Conservation (phyloP, 345 rosid genomes). For the Zanthoxylum bungeanum region DNA sequence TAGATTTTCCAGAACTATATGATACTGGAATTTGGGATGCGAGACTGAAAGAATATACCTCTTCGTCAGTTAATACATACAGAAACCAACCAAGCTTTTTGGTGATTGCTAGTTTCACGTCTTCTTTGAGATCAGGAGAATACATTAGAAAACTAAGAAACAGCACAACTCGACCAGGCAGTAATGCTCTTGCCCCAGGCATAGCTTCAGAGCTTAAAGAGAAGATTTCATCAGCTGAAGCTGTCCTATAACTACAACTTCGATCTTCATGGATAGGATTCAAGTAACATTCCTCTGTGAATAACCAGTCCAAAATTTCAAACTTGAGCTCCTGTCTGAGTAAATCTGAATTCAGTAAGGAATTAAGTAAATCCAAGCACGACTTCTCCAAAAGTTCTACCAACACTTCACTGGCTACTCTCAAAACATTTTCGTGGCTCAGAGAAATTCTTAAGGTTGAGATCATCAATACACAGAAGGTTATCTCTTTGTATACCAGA, state of each 20-base stretch:
- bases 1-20: constrained; percentile 48
- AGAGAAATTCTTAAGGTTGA: constrained; percentile 56
- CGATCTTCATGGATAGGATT: constrained; percentile 24
- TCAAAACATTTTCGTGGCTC: constrained; percentile 45
- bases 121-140: constrained; percentile 49
- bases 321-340: constrained; percentile 48
- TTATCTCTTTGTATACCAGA: constrained; percentile 52
- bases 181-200: constrained; percentile 30
- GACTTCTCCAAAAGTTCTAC: constrained; percentile 79
- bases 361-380: constrained; percentile 51
- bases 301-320: constrained; percentile 63
- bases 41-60: constrained; percentile 64
- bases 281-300: constrained; percentile 33
- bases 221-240: constrained; percentile 49
- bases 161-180: constrained; percentile 52
- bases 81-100: constrained; percentile 72
- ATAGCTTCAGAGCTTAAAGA: constrained; percentile 38
- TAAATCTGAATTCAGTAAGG: constrained; percentile 58
- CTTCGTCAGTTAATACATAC: constrained; percentile 47
- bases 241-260: constrained; percentile 19
- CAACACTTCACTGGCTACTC: constrained; percentile 59
- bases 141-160: constrained; percentile 55
- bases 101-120: constrained; percentile 41
- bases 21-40: constrained; percentile 56
- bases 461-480: constrained; percentile 49